Conservation (phyloP, 495 filamentous ascomycete genomes). For the Penicilliopsis zonata region DNA sequence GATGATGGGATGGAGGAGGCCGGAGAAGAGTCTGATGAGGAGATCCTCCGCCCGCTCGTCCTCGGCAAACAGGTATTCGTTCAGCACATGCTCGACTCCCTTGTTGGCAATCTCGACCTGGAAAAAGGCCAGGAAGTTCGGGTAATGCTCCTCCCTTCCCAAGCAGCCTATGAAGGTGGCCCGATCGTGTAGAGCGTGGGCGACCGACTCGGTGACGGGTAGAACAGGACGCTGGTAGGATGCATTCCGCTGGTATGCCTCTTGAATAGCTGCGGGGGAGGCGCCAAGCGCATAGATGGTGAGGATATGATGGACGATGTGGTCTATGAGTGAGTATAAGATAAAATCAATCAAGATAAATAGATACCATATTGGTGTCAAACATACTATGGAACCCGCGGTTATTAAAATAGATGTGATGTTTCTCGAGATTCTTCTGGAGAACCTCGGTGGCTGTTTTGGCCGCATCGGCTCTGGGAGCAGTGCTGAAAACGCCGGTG, state of each 20-base stretch:
- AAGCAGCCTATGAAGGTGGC: slow-evolving; percentile 39
- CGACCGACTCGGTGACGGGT: slow-evolving; percentile 25
- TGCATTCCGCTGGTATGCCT: slow-evolving; percentile 45
- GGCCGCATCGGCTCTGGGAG: slow-evolving; percentile 45
- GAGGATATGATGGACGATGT: slow-evolving; percentile 66
- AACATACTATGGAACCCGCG: slow-evolving; percentile 54
- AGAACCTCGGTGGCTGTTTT: slow-evolving; percentile 49
- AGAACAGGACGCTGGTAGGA: slow-evolving; percentile 45
- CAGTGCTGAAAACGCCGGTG: slow-evolving; percentile 42
- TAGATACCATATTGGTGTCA: not conserved
- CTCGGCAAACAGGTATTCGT: slow-evolving; percentile 52
- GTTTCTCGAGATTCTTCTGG: slow-evolving; percentile 58
- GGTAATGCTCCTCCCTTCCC: slow-evolving; percentile 42
- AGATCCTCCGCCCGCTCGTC: slow-evolving; percentile 50
- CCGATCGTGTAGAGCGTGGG: slow-evolving; percentile 40
- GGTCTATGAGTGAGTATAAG: slow-evolving; percentile 18
- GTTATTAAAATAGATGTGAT: slow-evolving; percentile 71
- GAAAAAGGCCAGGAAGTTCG: slow-evolving; percentile 62
- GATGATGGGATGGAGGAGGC: slow-evolving; percentile 71
- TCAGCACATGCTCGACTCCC: slow-evolving; percentile 45
- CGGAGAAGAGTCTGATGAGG: slow-evolving; percentile 45
- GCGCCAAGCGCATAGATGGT: slow-evolving; percentile 69
- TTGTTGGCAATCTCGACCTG: slow-evolving; percentile 52
- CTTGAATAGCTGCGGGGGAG: slow-evolving; percentile 38
- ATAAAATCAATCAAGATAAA: slow-evolving; percentile 2